Base-by-base conservation (phyloP, 352 stramenopile species). In the Peronospora belbahrii region DNA sequence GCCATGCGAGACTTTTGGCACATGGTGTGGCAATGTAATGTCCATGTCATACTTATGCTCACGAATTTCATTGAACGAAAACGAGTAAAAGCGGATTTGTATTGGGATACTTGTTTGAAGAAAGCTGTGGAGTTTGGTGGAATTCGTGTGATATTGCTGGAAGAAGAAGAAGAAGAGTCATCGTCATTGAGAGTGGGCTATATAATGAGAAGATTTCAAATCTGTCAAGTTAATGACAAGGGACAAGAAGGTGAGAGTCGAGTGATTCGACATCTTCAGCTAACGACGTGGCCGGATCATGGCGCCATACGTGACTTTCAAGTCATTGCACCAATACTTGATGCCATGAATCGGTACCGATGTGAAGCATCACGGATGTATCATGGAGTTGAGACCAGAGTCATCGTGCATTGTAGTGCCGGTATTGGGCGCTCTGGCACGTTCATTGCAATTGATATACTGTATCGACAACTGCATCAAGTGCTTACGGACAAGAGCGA, bases 41-140 rank as follows among this genome's bases (percentile, higher is more conserved):
- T 89, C 6, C 65, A 87, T 20, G 78, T 90, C 17, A 65, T 93
- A n/a, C 71, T 89, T 46, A 93, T 93, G 78, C 78, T 93, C 25
- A 93, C 81, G 6, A 88, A 90, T 54, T 93, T 89, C 50, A 63
- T 93, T 18, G 81, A 93, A 57, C 54, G 70, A 20, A 60, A 88
- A 38, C 62, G 77, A 17, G 50, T 70, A 24, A 89, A 88, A 50
- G 80, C 80, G 0, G 74, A 89, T 43, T 14, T 83, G 28, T 89
- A 92, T 49, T 92, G 80, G 77, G 66, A 88, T 23, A 38, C 63
- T 7, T 45, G 32, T 27, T 3, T 11, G 2, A 68, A 70, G 13
- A 38, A 70, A 8, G 18, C 39, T 14, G 63, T 86, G 14, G 63
- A 83, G 37, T 85, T 85, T 56, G 48, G 60, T 11, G 67, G 69